Evolutionary conservation across 1,284 basidiomycete species (phyloP).

Genomic region (Agaricales sp.): DNA sequence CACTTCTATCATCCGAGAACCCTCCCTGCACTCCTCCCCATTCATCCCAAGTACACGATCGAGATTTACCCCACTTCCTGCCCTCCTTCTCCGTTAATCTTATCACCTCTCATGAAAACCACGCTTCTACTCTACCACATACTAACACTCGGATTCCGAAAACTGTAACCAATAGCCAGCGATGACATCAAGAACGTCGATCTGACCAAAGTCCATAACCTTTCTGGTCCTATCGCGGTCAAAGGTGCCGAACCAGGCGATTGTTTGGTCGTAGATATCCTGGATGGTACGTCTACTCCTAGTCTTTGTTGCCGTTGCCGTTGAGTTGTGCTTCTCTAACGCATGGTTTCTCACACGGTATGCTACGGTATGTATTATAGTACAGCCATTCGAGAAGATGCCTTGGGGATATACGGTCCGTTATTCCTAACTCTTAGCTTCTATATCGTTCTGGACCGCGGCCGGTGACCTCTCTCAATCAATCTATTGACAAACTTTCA

Average conservation of each 20-base stretch:
- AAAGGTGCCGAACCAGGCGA: conserved; percentile 74
- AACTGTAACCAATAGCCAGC: conserved; percentile 32
- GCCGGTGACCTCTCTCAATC: background rate
- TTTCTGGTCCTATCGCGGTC: conserved; percentile 66
- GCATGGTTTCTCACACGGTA: background rate
- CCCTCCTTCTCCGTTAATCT: too few species aligned
- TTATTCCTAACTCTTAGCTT: conserved; percentile 7
- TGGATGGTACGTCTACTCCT: conserved; percentile 41
- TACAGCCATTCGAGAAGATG: conserved; percentile 65
- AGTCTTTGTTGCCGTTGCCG: background rate
- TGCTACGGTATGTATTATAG: conserved; percentile 19
- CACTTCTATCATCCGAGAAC: too few species aligned
- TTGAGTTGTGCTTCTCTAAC: background rate
- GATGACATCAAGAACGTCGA: conserved; percentile 64
- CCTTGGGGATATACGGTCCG: conserved; percentile 72
- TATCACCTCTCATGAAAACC: background rate
- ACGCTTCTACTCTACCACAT: background rate
- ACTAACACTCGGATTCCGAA: background rate
- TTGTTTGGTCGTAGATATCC: conserved; percentile 68
- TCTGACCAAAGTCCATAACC: conserved; percentile 58
- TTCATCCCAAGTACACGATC: too few species aligned
- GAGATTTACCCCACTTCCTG: background rate
- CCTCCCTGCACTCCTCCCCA: too few species aligned
- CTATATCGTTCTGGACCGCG: background rate
- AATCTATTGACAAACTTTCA: background rate